phyloP scores from a whole-genome alignment of 345 rosid species.

The Citrus australasica region DNA sequence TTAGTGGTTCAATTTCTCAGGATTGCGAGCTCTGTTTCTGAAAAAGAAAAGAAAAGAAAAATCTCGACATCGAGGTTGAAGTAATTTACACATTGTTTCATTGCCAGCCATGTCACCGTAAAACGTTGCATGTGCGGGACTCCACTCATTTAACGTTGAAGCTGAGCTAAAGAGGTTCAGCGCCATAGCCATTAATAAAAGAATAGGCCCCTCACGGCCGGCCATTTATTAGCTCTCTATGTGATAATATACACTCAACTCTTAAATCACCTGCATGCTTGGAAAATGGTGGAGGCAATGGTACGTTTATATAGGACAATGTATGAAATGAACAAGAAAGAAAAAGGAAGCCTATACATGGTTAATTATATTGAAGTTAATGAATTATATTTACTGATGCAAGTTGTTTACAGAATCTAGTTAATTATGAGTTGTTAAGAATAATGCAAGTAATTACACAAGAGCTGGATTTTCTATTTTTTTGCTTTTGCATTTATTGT shows the following conservation, averaged over 20 bases:
- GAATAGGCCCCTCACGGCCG: background rate
- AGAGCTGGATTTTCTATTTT: too few species aligned
- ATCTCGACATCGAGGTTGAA: background rate
- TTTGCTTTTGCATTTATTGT: background rate
- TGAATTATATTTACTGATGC: background rate
- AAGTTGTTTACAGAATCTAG: background rate
- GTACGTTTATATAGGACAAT: background rate
- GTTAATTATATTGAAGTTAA: background rate
- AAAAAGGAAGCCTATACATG: background rate
- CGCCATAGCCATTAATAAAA: background rate
- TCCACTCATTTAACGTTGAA: background rate
- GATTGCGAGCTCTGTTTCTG: too few species aligned
- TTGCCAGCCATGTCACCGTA: slow-evolving; percentile 2
- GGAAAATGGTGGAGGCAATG: too few species aligned
- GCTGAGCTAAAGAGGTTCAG: background rate
- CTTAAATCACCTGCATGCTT: background rate
- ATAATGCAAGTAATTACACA: background rate
- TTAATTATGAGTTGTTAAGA: background rate
- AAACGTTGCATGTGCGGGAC: slow-evolving; percentile 9
- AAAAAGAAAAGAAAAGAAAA: too few species aligned
- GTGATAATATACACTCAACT: background rate
- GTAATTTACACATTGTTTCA: slow-evolving; percentile 9
- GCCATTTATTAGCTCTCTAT: background rate
- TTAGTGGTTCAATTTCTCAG: too few species aligned
- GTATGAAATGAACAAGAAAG: background rate